Conservation (phyloP, 2,329 filamentous ascomycete genomes). For the Arthrobotrys sphaeroides region DNA sequence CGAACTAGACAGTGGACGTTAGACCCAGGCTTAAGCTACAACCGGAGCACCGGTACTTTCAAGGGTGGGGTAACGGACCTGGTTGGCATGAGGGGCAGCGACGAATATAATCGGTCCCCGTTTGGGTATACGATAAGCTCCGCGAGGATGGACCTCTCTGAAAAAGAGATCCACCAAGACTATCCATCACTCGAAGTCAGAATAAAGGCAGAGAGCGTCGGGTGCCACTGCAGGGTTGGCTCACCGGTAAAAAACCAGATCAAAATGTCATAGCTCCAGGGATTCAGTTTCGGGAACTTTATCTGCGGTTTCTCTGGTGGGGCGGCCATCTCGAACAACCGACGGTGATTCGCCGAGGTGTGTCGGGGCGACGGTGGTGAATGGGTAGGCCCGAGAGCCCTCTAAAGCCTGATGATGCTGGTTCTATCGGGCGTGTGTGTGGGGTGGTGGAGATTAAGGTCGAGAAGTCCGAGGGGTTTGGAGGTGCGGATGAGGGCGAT, state of each 20-base stretch:
- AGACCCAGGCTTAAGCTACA: conserved; percentile 19
- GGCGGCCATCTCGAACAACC: conserved; percentile 28
- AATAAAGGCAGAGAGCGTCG: background rate
- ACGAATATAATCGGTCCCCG: conserved; percentile 92
- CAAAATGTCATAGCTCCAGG: conserved; percentile 53
- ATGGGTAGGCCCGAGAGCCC: background rate
- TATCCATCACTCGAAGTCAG: conserved; percentile 37
- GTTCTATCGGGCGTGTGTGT: background rate
- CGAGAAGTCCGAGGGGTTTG: background rate
- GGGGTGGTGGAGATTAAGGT: background rate
- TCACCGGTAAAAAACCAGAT: conserved; percentile 54
- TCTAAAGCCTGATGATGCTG: background rate
- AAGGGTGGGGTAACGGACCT: conserved; percentile 68
- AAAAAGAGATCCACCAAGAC: conserved; percentile 95
- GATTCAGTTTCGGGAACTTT: conserved; percentile 47
- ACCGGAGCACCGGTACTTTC: background rate
- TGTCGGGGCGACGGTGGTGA: background rate
- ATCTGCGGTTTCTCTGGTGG: conserved; percentile 41
- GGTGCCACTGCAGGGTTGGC: background rate
- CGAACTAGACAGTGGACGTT: conserved; percentile 72
- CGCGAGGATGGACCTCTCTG: conserved; percentile 92
- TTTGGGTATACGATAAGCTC: conserved; percentile 92
- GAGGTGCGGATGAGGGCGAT: background rate
- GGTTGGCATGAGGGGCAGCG: conserved; percentile 95
- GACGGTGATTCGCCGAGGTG: conserved; percentile 1